These are phyloP conservation scores for Rhodamnia rubescens DNA, from an alignment of 345 rosid species.

Conservation along the genomic window DNA sequence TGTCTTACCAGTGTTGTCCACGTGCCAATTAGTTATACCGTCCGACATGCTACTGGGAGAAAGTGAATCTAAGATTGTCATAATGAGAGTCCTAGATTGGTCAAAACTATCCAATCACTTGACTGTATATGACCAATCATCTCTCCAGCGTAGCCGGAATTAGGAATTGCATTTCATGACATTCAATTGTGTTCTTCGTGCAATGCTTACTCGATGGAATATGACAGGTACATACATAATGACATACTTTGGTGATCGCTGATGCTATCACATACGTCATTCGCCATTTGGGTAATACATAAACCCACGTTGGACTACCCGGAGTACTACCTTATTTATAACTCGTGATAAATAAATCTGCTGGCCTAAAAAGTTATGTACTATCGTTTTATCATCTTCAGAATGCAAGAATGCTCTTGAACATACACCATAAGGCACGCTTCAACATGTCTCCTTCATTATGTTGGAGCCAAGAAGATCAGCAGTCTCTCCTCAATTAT, in stretches of 20 bases:
- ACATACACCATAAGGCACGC: neutral
- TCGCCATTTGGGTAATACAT: neutral
- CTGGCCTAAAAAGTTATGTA: neutral
- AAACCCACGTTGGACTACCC: neutral
- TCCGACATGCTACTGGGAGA: neutral
- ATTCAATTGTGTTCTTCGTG: neutral
- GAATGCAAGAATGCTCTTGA: neutral
- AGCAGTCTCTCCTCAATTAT: neutral
- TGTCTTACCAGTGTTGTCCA: neutral
- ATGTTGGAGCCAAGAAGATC: neutral
- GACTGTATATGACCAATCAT: neutral
- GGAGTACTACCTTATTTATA: neutral
- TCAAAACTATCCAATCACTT: neutral
- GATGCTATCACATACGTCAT: neutral
- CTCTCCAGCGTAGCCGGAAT: neutral
- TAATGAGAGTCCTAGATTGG: neutral
- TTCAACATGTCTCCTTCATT: neutral
- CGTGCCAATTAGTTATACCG: neutral
- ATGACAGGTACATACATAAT: neutral
- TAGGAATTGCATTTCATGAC: neutral
- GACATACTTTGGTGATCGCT: neutral
- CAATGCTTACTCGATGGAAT: neutral
- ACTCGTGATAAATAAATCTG: neutral
- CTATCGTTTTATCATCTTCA: neutral
- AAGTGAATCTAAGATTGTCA: neutral